Base-by-base conservation (phyloP, 345 rosid genomes). In the Populus tremula region DNA sequence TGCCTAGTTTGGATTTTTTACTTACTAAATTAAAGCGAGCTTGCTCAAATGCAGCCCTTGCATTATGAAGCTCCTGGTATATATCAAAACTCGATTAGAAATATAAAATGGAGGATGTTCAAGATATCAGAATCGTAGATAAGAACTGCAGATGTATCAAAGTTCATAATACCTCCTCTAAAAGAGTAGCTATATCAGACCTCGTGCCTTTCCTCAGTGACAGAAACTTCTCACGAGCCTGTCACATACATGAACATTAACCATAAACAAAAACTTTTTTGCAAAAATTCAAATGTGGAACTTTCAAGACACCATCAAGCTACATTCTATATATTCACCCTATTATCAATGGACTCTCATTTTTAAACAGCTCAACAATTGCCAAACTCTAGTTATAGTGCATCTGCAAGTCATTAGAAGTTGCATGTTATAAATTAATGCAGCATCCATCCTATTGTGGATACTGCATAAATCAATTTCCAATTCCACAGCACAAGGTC, bases 151-250 rank as follows among this genome's bases (percentile, higher is more conserved):
- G 13, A 67, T 7, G 59, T 39, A 10, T 14, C 4, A n/a, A 31
- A 56, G 73, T 70, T 71, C 77, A 78, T 45, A 76, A 78, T 90
- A 95, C 99, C 93, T 92, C 97, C 83, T 96, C 96, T 74, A 93
- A 85, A 73, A 86, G 84, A 78, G 79, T 73, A 67, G 96, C 97
- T 56, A 93, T 89, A 43, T 90, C 93, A 80, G 77, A 77, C 86
- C 82, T 92, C 33, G 98, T 93, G 80, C 98, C 97, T 86, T 96
- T 96, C 91, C 95, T 91, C 79, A 96, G 74, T 31, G 99, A 92
- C 69, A 95, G 87, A 87, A 92, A 95, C 87, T 93, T 95, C 85
- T 95, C 99, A 76, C 99, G 98, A 80, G 97, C 94, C 99, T 95
- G 82, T 31, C 35, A 9, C 69, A 79, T 25, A 62, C 5, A 35